Conservation (phyloP, 1,139 yeast species). For the Pneumocystis sp. region DNA sequence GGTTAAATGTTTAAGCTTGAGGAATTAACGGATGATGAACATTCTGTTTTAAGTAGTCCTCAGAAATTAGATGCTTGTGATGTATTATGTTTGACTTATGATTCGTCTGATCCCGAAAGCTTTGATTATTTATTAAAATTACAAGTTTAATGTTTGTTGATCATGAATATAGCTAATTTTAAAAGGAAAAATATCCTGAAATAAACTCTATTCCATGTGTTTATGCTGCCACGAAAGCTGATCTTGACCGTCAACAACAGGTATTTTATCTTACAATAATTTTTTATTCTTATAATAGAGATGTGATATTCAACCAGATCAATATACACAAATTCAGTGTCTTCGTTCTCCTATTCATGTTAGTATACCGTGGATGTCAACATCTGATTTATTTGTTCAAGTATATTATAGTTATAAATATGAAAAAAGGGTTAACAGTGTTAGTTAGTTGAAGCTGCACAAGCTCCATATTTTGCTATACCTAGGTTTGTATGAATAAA, state of each 20-base stretch:
- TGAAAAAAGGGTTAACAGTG: not conserved
- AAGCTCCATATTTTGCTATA: conserved; percentile 60
- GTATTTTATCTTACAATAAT: not conserved
- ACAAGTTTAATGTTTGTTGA: conserved; percentile 21
- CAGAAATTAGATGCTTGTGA: conserved; percentile 73
- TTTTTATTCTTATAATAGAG: conserved; percentile 23
- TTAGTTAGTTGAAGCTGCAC: conserved; percentile 67
- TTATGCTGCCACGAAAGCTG: conserved; percentile 87
- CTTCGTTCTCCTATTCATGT: conserved; percentile 74
- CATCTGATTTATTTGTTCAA: conserved; percentile 66
- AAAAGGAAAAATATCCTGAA: conserved; percentile 2
- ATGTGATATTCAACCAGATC: conserved; percentile 73
- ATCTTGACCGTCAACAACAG: conserved; percentile 87
- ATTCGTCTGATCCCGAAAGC: conserved; percentile 89
- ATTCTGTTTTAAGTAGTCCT: conserved; percentile 61
- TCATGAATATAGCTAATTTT: not conserved
- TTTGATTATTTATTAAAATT: conserved; percentile 68
- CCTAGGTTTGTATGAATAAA: not conserved
- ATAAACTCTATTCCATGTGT: conserved; percentile 59
- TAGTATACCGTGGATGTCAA: conserved; percentile 77
- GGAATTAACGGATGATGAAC: conserved; percentile 77
- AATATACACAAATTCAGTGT: conserved; percentile 50
- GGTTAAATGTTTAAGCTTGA: conserved; percentile 27
- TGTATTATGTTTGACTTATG: conserved; percentile 76
- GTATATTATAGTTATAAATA: not conserved